Conservation (phyloP, 2,329 filamentous ascomycete genomes). For the Trichoderma polysporum region DNA sequence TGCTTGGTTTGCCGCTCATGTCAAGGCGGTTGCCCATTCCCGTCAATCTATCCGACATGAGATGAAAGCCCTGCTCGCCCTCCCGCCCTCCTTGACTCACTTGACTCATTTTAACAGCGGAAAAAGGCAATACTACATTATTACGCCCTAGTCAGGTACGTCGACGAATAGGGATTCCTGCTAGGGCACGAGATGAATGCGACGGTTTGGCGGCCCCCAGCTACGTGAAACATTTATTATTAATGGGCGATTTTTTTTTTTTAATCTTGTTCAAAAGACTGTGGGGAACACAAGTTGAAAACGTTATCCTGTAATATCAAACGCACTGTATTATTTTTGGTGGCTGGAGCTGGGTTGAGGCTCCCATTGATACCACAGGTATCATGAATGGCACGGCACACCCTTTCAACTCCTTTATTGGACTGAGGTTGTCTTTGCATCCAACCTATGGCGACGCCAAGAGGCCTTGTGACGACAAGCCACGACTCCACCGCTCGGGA, state of each 20-base stretch:
- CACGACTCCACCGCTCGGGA: conserved; percentile 14
- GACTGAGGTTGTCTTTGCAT: background rate
- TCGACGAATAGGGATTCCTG: background rate
- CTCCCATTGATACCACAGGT: background rate
- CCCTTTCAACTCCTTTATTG: background rate
- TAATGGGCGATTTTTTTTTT: background rate
- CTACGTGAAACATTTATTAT: conserved; percentile 11
- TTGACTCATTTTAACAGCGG: conserved; percentile 5
- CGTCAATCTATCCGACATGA: background rate
- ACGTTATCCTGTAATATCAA: background rate
- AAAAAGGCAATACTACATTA: background rate
- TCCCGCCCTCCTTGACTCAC: background rate
- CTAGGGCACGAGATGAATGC: conserved; percentile 12
- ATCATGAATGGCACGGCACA: background rate
- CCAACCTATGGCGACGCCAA: background rate
- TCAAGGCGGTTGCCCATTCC: background rate
- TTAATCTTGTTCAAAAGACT: background rate
- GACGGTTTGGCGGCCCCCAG: background rate
- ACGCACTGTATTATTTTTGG: background rate
- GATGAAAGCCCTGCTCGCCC: background rate
- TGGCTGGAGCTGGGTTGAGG: background rate
- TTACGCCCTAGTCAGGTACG: conserved; percentile 8
- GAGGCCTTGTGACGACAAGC: conserved; percentile 14
- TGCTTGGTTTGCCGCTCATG: background rate
- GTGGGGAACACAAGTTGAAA: background rate